These are phyloP conservation scores for Penicillium soppii DNA, from an alignment of 495 filamentous ascomycete species.

Conservation along the genomic window DNA sequence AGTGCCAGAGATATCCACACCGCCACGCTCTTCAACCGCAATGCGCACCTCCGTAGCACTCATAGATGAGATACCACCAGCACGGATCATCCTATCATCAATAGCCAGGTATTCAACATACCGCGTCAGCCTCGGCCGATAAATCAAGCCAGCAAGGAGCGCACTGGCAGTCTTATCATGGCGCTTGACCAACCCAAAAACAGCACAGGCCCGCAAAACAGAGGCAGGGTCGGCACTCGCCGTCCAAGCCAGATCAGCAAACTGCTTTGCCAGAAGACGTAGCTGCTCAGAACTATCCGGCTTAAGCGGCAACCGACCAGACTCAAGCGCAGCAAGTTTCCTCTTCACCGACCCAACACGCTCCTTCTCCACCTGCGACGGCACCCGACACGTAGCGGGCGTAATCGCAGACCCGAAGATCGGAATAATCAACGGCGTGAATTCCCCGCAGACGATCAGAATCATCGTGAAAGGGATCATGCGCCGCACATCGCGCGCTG, in stretches of 20 bases:
- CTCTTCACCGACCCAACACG: conserved; percentile 42
- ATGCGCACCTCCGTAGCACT: conserved; percentile 53
- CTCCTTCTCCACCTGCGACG: conserved; percentile 64
- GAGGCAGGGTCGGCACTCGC: conserved; percentile 18
- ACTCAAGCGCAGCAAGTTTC: conserved; percentile 29
- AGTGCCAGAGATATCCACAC: conserved; percentile 26
- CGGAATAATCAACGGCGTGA: conserved; percentile 74
- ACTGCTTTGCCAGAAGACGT: conserved; percentile 21
- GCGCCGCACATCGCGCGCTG: conserved; percentile 65
- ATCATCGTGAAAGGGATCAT: conserved; percentile 74
- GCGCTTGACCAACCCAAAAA: conserved; percentile 44
- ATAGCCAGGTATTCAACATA: conserved; percentile 52
- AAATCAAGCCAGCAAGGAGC: conserved; percentile 32
- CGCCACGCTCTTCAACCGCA: conserved; percentile 51
- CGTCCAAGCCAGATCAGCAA: conserved; percentile 22
- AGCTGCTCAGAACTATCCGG: conserved; percentile 20
- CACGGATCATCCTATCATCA: conserved; percentile 59
- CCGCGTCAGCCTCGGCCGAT: conserved; percentile 39
- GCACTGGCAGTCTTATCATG: conserved; percentile 27
- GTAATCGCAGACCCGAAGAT: conserved; percentile 66
- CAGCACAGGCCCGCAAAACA: conserved; percentile 43
- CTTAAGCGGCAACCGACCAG: conserved; percentile 9
- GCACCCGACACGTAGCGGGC: conserved; percentile 78
- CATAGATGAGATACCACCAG: conserved; percentile 50
- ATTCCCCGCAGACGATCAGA: conserved; percentile 76